Evolutionary conservation across 1,139 yeast genomes (phyloP).

Genomic region (Dujonia santamariae): DNA sequence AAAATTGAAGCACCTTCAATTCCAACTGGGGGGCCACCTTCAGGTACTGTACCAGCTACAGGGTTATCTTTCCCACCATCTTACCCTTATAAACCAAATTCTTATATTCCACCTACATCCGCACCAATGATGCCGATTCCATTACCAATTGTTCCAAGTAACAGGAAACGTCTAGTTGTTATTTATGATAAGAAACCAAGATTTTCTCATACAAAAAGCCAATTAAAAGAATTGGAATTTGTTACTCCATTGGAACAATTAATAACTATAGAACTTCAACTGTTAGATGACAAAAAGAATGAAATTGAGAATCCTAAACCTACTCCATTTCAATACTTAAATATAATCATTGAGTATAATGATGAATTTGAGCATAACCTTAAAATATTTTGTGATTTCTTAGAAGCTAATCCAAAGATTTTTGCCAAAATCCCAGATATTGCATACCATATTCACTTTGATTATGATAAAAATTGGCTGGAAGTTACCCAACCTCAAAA

Average conservation of each 20-base stretch:
- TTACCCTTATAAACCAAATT: neutral
- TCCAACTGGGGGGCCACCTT: too few species aligned
- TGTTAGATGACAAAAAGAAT: conserved; percentile 14
- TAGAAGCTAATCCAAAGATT: conserved; percentile 17
- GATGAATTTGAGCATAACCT: conserved; percentile 26
- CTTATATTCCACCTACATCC: neutral
- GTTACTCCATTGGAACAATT: conserved; percentile 1
- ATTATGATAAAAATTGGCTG: conserved; percentile 32
- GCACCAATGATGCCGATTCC: conserved; percentile 1
- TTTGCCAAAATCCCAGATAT: conserved; percentile 22
- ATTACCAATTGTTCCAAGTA: conserved; percentile 5
- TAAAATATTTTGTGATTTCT: conserved; percentile 19
- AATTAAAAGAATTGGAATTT: conserved; percentile 18
- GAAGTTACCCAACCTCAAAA: conserved; percentile 28
- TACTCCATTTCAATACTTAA: conserved; percentile 22
- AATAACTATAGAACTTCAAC: neutral
- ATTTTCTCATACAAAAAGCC: conserved; percentile 26
- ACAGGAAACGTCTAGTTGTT: conserved; percentile 25
- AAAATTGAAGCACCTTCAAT: neutral
- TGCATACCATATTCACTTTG: conserved; percentile 39
- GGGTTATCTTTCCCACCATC: neutral
- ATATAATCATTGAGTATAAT: conserved; percentile 35
- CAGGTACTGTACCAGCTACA: neutral
- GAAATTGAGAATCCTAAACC: conserved; percentile 18
- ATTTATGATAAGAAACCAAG: conserved; percentile 32